Conservation (phyloP, 768 basidiomycete genomes). For the Trametes sanguinea region DNA sequence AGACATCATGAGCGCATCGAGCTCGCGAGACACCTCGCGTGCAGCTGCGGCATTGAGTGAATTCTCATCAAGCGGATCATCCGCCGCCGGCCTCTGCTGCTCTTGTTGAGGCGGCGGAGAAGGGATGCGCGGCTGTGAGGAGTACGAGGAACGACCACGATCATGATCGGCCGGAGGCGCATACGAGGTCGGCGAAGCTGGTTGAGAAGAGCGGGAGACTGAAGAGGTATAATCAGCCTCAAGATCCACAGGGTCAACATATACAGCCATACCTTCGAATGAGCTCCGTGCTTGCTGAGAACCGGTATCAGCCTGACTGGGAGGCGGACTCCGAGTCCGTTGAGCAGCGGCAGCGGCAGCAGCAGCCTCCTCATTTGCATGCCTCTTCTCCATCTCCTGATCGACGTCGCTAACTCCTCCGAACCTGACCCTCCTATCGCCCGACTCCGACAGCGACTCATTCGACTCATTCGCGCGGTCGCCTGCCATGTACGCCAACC, state of each 20-base stretch:
- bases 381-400: conserved; percentile 35
- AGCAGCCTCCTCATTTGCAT: conserved; percentile 4
- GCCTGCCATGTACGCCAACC: conserved; percentile 33
- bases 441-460: conserved; percentile 10
- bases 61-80: conserved; percentile 17
- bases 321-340: conserved; percentile 21
- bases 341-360: neutral
- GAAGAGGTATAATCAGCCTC: too few species aligned
- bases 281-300: neutral
- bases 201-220: conserved; percentile 2
- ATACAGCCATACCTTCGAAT: neutral
- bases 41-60: conserved; percentile 66
- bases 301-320: neutral
- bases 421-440: conserved; percentile 46
- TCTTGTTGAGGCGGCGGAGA: conserved; percentile 3
- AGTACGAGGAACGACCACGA: conserved; percentile 1
- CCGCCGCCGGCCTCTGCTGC: neutral
- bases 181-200: conserved; percentile 1
- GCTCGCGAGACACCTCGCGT: conserved; percentile 63
- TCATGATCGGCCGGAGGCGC: neutral
- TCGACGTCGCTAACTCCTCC: conserved; percentile 44
- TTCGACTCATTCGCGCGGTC: conserved; percentile 18
- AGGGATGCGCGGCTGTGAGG: conserved; percentile 8
- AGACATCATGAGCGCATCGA: conserved; percentile 55
- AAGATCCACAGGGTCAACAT: too few species aligned